Evolutionary conservation across 179 eudicot species (phyloP).

Genomic region (Patellifolia procumbens): DNA sequence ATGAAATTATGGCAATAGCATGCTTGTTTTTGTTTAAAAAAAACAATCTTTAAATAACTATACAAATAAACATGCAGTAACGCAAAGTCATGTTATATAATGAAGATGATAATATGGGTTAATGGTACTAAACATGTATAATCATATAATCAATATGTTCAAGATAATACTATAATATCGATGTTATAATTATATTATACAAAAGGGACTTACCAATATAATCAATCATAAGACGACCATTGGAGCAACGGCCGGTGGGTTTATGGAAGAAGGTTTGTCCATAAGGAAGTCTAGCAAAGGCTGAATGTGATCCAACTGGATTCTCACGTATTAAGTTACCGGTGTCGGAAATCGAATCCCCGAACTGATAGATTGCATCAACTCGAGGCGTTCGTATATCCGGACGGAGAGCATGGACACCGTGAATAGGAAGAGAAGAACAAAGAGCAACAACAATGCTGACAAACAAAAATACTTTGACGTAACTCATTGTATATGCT

Average conservation of each 20-base stretch:
- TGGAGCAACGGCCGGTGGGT: conserved; percentile 6
- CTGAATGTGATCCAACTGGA: neutral
- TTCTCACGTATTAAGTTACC: conserved; percentile 4
- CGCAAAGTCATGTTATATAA: too few species aligned
- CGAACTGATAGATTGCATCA: neutral
- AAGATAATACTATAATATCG: too few species aligned
- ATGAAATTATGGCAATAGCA: too few species aligned
- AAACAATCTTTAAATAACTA: too few species aligned
- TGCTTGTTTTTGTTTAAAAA: too few species aligned
- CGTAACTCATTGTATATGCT: neutral
- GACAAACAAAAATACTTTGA: neutral
- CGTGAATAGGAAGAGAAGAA: neutral
- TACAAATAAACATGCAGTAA: too few species aligned
- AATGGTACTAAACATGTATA: too few species aligned
- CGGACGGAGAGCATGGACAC: neutral
- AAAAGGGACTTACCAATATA: neutral
- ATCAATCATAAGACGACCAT: conserved; percentile 8
- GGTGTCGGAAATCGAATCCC: neutral
- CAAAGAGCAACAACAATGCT: neutral
- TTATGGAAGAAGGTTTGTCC: conserved; percentile 6
- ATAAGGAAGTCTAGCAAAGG: conserved; percentile 8
- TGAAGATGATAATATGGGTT: too few species aligned
- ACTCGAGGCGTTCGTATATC: neutral
- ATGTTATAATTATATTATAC: neutral
- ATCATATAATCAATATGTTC: too few species aligned